Conservation (phyloP, 495 filamentous ascomycete genomes). For the Peziza echinospora region DNA sequence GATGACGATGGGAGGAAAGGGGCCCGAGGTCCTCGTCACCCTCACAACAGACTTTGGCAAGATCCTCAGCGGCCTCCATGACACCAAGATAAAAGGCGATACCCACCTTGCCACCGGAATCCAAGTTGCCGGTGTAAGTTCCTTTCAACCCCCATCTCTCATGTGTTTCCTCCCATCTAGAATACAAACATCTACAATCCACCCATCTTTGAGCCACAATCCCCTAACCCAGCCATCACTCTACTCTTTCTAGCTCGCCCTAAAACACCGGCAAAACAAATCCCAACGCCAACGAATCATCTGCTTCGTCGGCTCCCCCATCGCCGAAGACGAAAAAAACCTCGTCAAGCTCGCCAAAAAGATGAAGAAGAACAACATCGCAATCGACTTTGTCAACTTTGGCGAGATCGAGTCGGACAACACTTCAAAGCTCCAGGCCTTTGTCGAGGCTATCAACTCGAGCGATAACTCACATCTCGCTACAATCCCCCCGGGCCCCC, state of each 20-base stretch:
- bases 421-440: conserved; percentile 75
- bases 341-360: conserved; percentile 81
- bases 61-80: conserved; percentile 78
- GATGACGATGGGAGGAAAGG: conserved; percentile 97
- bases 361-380: conserved; percentile 92
- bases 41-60: conserved; percentile 88
- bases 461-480: conserved; percentile 77
- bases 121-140: conserved; percentile 70
- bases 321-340: conserved; percentile 69
- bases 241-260: conserved; percentile 49
- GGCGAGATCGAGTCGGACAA: conserved; percentile 81
- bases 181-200: neutral
- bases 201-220: no score
- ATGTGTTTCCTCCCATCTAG: neutral
- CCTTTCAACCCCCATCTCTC: neutral
- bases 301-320: conserved; percentile 81
- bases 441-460: conserved; percentile 78
- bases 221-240: no score
- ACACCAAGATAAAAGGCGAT: conserved; percentile 76
- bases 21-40: conserved; percentile 87
- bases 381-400: conserved; percentile 83
- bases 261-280: conserved; percentile 96
- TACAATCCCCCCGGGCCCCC: conserved; percentile 73
- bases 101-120: conserved; percentile 79
- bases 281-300: conserved; percentile 86